Percentiles rank a stretch among this genome's conserved stretches.
phyloP scores from a whole-genome alignment of 2,329 filamentous ascomycete genomes.

The Amesomyces nigricolor region DNA sequence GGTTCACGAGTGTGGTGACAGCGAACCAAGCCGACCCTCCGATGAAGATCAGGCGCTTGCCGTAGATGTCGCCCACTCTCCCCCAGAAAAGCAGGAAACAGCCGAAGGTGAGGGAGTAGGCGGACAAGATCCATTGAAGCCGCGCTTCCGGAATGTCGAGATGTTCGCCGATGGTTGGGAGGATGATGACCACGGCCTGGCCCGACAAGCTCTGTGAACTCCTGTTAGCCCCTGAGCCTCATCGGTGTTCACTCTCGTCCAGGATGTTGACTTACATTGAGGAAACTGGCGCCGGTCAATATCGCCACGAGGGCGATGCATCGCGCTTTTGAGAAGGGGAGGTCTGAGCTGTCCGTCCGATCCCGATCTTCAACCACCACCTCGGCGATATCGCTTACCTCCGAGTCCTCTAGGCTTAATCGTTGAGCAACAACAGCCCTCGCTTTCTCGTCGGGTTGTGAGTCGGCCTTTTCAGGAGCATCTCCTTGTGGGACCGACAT shows the following conservation, averaged over 20 bases:
- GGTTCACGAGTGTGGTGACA: slow-evolving; percentile 51
- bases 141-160: slow-evolving; percentile 52
- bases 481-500: background rate
- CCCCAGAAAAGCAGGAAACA: slow-evolving; percentile 65
- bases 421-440: background rate
- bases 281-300: slow-evolving; percentile 49
- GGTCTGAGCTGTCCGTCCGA: slow-evolving; percentile 4
- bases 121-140: slow-evolving; percentile 62
- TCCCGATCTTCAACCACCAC: background rate
- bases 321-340: slow-evolving; percentile 41
- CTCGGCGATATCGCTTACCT: slow-evolving; percentile 17
- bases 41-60: slow-evolving; percentile 60
- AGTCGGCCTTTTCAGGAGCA: no score
- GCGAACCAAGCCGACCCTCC: slow-evolving; percentile 59
- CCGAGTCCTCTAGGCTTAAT: slow-evolving; percentile 17
- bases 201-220: slow-evolving; percentile 46
- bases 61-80: slow-evolving; percentile 60
- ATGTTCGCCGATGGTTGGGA: slow-evolving; percentile 54
- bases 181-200: slow-evolving; percentile 56
- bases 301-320: slow-evolving; percentile 51
- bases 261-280: slow-evolving; percentile 39
- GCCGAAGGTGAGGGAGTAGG: slow-evolving; percentile 60
- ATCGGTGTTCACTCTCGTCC: background rate
- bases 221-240: background rate
- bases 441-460: background rate